These are phyloP conservation scores for Buxus sempervirens DNA, from an alignment of 164 flowering plant genomes.

Conservation along the genomic window DNA sequence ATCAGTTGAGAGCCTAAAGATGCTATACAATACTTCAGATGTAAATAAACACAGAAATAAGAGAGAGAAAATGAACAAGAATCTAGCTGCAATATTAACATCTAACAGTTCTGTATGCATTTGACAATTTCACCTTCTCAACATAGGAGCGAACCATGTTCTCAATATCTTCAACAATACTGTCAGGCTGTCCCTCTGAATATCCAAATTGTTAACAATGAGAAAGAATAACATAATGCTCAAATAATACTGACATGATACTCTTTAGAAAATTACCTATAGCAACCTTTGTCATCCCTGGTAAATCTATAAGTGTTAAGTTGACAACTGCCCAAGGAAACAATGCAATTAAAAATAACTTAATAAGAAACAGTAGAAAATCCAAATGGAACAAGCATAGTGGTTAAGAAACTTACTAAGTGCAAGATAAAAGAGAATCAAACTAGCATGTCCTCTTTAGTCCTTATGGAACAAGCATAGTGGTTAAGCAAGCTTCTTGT, in stretches of 20 bases:
- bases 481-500: no score
- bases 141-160: no score
- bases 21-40: no score
- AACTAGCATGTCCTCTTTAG: no score
- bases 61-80: background rate
- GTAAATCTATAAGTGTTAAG: slow-evolving; percentile 83
- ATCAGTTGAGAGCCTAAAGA: no score
- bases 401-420: no score
- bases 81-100: slow-evolving; percentile 1
- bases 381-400: no score
- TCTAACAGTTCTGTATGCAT: background rate
- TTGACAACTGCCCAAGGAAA: slow-evolving; percentile 69
- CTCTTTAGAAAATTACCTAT: slow-evolving; percentile 40
- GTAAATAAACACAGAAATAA: no score
- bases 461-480: no score
- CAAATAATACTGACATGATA: background rate
- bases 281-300: slow-evolving; percentile 91
- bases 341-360: slow-evolving; percentile 5
- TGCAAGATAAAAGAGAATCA: no score
- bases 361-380: background rate
- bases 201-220: slow-evolving; percentile 6
- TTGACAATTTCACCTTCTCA: slow-evolving; percentile 51
- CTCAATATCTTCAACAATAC: slow-evolving; percentile 78
- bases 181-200: slow-evolving; percentile 80
- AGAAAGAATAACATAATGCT: background rate